phyloP scores from a whole-genome alignment of 1,139 yeast genomes.

The Taiozyma onychis region DNA sequence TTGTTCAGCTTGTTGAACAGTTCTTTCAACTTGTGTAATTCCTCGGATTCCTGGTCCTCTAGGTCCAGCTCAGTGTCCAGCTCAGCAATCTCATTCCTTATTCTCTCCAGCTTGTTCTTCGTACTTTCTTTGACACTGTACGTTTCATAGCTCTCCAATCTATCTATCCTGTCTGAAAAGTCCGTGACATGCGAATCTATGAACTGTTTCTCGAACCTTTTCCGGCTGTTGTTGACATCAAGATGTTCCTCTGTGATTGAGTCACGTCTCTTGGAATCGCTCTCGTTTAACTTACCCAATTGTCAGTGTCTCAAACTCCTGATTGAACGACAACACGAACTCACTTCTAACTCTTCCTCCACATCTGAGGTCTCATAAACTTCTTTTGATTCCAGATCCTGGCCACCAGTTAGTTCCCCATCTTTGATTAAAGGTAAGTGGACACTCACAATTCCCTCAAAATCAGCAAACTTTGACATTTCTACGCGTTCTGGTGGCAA shows the following conservation, averaged over 20 bases:
- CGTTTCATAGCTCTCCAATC: slow-evolving; percentile 24
- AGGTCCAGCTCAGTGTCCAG: slow-evolving; percentile 21
- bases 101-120: slow-evolving; percentile 40
- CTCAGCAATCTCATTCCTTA: slow-evolving; percentile 41
- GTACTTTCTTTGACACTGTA: slow-evolving; percentile 33
- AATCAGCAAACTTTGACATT: slow-evolving; percentile 18
- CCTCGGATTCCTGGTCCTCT: slow-evolving; percentile 7
- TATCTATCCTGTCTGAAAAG: slow-evolving; percentile 24
- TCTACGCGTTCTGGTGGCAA: not conserved
- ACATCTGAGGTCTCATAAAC: slow-evolving; percentile 48
- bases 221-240: slow-evolving; percentile 13
- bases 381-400: slow-evolving; percentile 31
- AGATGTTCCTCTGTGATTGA: slow-evolving; percentile 19
- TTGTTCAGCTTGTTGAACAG: slow-evolving; percentile 9
- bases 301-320: not conserved
- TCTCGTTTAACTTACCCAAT: not conserved
- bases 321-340: not conserved
- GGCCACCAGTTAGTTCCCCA: not conserved
- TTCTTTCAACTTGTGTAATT: slow-evolving; percentile 12
- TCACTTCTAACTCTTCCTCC: slow-evolving; percentile 30
- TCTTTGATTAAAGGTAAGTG: not conserved
- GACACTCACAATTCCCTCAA: slow-evolving; percentile 19
- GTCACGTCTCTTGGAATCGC: slow-evolving; percentile 7
- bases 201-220: slow-evolving; percentile 18
- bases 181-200: slow-evolving; percentile 25